These are phyloP conservation scores for Aspergillus taichungensis DNA, from an alignment of 495 filamentous ascomycete species.

Conservation along the genomic window DNA sequence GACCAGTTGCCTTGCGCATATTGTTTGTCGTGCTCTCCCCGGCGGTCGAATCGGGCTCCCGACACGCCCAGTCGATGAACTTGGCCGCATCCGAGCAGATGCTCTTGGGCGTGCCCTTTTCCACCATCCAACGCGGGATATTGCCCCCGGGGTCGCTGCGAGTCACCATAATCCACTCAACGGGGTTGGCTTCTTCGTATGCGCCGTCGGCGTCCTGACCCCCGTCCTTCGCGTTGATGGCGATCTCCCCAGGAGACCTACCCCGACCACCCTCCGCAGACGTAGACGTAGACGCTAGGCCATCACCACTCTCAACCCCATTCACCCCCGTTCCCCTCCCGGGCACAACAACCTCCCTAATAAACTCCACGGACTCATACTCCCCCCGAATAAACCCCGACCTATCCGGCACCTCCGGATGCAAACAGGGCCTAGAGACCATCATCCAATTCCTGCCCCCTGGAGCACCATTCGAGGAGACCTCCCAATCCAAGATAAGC, in stretches of 20 bases:
- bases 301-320: background rate
- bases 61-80: conserved; percentile 77
- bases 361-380: conserved; percentile 89
- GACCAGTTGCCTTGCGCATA: conserved; percentile 9
- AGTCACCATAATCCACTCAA: conserved; percentile 97
- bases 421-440: conserved; percentile 72
- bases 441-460: conserved; percentile 66
- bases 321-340: conserved; percentile 1
- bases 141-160: conserved; percentile 89
- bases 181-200: conserved; percentile 50
- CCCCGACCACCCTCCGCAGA: background rate
- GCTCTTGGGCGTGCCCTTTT: conserved; percentile 77
- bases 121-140: conserved; percentile 90
- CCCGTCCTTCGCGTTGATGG: conserved; percentile 27
- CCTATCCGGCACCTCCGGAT: conserved; percentile 59
- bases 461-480: too few relatives aligned
- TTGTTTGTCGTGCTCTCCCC: conserved; percentile 25
- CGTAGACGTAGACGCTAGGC: background rate
- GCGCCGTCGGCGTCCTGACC: conserved; percentile 25
- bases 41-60: conserved; percentile 30
- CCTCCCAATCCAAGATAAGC: conserved; percentile 52
- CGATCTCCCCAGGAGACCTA: conserved; percentile 34
- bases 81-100: conserved; percentile 76
- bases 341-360: conserved; percentile 72
- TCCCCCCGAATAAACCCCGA: conserved; percentile 69